A percentile compares a stretch with the other conserved stretches of the same genome.
Conservation (phyloP, 2,329 filamentous ascomycete genomes). For the Aspergillus phoenicis region DNA sequence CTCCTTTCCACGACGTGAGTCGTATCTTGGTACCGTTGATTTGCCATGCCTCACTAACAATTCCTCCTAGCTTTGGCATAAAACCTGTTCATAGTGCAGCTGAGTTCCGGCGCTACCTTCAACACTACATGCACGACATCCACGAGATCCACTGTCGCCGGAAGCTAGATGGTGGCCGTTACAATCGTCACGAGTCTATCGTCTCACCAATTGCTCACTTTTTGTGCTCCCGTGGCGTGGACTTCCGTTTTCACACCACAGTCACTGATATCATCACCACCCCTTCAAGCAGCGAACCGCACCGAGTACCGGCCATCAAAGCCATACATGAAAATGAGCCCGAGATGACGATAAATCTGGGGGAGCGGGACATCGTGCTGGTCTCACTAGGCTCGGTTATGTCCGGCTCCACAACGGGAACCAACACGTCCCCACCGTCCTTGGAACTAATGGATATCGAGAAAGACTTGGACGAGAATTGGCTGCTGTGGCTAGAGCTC, state of each 20-base stretch:
- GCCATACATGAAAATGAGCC: constrained; percentile 21
- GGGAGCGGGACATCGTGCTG: constrained; percentile 42
- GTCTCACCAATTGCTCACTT: constrained; percentile 29
- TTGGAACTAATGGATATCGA: constrained; percentile 27
- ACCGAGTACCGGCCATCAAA: constrained; percentile 29
- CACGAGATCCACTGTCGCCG: constrained; percentile 21
- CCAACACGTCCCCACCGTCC: constrained; percentile 33
- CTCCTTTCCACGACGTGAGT: constrained; percentile 27
- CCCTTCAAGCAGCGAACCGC: constrained; percentile 5
- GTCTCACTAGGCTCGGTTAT: constrained; percentile 45
- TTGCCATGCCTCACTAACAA: not conserved
- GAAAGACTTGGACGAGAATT: constrained; percentile 42
- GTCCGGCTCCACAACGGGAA: constrained; percentile 38
- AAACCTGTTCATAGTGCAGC: constrained; percentile 33
- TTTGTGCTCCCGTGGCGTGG: constrained; percentile 27
- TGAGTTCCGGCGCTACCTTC: constrained; percentile 31
- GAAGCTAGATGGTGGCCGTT: constrained; percentile 26
- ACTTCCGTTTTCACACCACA: constrained; percentile 31
- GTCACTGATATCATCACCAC: constrained; percentile 30
- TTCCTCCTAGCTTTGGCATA: constrained; percentile 27
- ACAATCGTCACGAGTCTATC: constrained; percentile 31
- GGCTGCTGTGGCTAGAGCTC: constrained; percentile 47
- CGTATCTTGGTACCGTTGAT: not conserved
- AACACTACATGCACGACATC: constrained; percentile 26
- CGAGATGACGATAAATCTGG: constrained; percentile 26